Conservation (phyloP, 148 eudicot species). For the Vaccinium corymbosum region DNA sequence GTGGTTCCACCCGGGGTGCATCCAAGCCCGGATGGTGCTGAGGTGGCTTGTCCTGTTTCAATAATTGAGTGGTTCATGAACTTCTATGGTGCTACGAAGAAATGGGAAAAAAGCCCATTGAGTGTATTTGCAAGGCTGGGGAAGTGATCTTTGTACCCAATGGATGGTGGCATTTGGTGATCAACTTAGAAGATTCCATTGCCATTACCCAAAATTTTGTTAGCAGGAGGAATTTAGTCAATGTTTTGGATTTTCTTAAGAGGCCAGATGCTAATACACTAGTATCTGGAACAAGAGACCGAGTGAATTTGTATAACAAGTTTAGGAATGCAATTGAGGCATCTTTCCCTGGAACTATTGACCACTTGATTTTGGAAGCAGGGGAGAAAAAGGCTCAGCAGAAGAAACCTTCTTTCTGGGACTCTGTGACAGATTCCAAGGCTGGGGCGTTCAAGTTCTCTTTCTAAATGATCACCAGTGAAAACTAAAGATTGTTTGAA, state of each 20-base stretch:
- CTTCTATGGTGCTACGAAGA: constrained; percentile 72
- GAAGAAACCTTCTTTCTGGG: constrained; percentile 77
- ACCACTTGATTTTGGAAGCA: constrained; percentile 48
- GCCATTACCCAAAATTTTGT: constrained; percentile 98
- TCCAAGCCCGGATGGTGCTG: constrained; percentile 96
- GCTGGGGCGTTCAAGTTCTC: constrained; percentile 88
- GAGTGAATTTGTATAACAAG: constrained; percentile 75
- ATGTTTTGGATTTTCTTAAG: constrained; percentile 85
- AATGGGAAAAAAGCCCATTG: constrained; percentile 81
- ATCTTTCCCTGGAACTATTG: constrained; percentile 70
- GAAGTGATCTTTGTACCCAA: constrained; percentile 94
- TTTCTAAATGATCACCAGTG: constrained; percentile 30
- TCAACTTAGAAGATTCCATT: constrained; percentile 88
- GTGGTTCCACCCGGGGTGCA: constrained; percentile 94
- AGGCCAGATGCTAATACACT: constrained; percentile 86
- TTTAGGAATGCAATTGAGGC: constrained; percentile 69
- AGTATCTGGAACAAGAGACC: constrained; percentile 90
- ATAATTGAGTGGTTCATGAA: constrained; percentile 99
- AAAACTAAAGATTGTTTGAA: not conserved
- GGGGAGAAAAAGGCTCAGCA: constrained; percentile 45
- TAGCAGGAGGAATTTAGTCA: constrained; percentile 91
- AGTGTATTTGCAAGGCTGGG: constrained; percentile 93
- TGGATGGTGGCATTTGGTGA: constrained; percentile 99
- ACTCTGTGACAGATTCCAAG: constrained; percentile 61
- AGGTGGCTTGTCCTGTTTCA: constrained; percentile 94